These are phyloP conservation scores for Backusella westeae DNA, from an alignment of 192 early-diverging fungal genomes.

Conservation along the genomic window DNA sequence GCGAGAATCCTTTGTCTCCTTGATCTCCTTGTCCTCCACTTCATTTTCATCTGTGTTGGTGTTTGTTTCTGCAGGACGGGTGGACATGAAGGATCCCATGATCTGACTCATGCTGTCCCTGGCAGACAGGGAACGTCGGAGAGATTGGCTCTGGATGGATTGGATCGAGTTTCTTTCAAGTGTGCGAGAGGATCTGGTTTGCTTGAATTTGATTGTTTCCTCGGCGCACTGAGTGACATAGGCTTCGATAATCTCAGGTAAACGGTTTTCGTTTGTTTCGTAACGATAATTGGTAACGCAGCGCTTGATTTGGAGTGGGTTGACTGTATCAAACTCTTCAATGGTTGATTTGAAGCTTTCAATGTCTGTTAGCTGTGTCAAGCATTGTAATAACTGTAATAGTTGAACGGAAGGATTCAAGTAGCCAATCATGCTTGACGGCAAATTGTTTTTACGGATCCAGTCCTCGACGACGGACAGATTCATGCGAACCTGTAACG, in stretches of 20 bases:
- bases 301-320: constrained; percentile 70
- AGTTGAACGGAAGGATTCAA: constrained; percentile 79
- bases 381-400: constrained; percentile 77
- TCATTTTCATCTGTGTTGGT: constrained; percentile 14
- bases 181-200: constrained; percentile 18
- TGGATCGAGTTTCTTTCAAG: not conserved
- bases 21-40: constrained; percentile 28
- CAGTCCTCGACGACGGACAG: constrained; percentile 80
- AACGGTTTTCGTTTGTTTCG: constrained; percentile 79
- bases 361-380: constrained; percentile 70
- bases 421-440: constrained; percentile 39
- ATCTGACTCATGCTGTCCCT: constrained; percentile 23
- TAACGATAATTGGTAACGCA: constrained; percentile 82
- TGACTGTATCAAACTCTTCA: constrained; percentile 60
- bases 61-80: not conserved
- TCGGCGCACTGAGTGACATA: constrained; percentile 77
- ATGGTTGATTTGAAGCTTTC: constrained; percentile 73
- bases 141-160: not conserved
- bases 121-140: constrained; percentile 16
- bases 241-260: constrained; percentile 72
- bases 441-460: constrained; percentile 62
- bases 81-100: constrained; percentile 26
- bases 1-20: constrained; percentile 44
- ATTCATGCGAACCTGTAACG: constrained; percentile 85
- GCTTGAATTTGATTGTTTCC: constrained; percentile 45